phyloP scores from a whole-genome alignment of 176 grass and related monocot species.

The Cenchrus americanus region DNA sequence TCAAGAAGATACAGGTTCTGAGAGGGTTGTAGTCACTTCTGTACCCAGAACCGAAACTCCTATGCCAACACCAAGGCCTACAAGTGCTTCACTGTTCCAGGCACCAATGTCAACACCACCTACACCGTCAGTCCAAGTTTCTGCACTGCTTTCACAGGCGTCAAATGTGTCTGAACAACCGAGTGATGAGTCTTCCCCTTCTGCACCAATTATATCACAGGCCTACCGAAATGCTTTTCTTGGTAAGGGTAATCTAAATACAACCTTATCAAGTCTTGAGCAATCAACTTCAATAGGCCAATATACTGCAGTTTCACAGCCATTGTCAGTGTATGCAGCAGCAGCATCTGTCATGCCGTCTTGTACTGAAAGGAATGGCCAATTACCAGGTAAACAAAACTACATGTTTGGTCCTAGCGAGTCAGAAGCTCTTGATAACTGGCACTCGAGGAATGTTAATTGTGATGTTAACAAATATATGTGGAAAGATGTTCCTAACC shows the following conservation, averaged over 20 bases:
- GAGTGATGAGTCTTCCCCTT: constrained; percentile 52
- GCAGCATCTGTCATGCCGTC: constrained; percentile 47
- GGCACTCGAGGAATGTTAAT: constrained; percentile 58
- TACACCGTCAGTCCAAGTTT: constrained; percentile 40
- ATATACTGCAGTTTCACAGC: constrained; percentile 36
- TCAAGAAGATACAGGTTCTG: constrained; percentile 31
- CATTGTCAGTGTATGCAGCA: constrained; percentile 36
- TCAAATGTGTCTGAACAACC: constrained; percentile 54
- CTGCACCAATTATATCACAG: constrained; percentile 51
- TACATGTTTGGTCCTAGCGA: constrained; percentile 59
- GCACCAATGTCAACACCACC: constrained; percentile 58
- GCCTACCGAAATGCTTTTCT: constrained; percentile 76
- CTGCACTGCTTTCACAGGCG: constrained; percentile 55
- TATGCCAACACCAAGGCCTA: constrained; percentile 60
- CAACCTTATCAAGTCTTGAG: constrained; percentile 43
- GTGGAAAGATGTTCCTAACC: constrained; percentile 44
- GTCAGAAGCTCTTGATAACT: constrained; percentile 48
- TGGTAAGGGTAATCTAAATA: constrained; percentile 49
- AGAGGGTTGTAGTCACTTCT: constrained; percentile 30
- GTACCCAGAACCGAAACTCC: constrained; percentile 25
- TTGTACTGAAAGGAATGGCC: constrained; percentile 43
- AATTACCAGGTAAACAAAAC: constrained; percentile 47
- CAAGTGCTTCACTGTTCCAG: constrained; percentile 68
- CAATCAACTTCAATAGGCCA: constrained; percentile 49
- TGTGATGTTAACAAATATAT: constrained; percentile 49